Evolutionary conservation across 2,329 filamentous ascomycete genomes (phyloP), one percentile per base, ranked within the genome.

Genomic region (Aspergillus sp.): DNA sequence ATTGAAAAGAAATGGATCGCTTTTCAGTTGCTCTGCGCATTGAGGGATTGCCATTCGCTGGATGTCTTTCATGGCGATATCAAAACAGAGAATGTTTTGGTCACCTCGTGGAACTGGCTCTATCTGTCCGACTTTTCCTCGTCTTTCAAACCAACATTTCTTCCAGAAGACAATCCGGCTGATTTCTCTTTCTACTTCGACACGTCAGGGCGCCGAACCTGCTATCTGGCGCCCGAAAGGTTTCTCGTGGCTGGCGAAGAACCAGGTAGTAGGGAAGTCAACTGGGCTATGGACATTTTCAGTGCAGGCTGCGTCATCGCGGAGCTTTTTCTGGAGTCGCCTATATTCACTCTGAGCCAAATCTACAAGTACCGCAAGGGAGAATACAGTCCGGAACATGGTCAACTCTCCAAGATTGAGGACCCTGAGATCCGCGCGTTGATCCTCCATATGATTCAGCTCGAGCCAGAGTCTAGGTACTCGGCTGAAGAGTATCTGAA

Each of bases 1-100:
- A 95, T 99, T 66, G 95, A 99, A 77, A 98, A 97, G 84, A 97
- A 96, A 80, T 99, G 95, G 95, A 85, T 99, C 54, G 91, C 94
- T 0, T 99, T 97, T 70, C 95, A 99, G 79, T 85, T 99, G 2
- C 84, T 99, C 10, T 97, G 92, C 75, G 93, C 91, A 2, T 81
- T 99, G 60, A 88, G 93, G 59, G 96, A 99, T 76, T 97, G 92
- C 70, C 95, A 99, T 75, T 84, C 90, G 28, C 85, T 90, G 50
- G 91, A 96, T 69, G 84, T 99, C 55, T 98, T 93, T 74, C 95
- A 99, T 74, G 96, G 95, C 60, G 96, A 99, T 72, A 98, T 99
- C 81, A 99, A 99, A 81, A 95, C 94, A 1, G 94, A 99, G 77
- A 99, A 99, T 70, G 87, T 96, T 38, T 82, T 99, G 51, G 94